A percentile compares a stretch with the other conserved stretches of the same genome.
phyloP scores from a whole-genome alignment of 179 eudicot species.

The Silene vulgaris region DNA sequence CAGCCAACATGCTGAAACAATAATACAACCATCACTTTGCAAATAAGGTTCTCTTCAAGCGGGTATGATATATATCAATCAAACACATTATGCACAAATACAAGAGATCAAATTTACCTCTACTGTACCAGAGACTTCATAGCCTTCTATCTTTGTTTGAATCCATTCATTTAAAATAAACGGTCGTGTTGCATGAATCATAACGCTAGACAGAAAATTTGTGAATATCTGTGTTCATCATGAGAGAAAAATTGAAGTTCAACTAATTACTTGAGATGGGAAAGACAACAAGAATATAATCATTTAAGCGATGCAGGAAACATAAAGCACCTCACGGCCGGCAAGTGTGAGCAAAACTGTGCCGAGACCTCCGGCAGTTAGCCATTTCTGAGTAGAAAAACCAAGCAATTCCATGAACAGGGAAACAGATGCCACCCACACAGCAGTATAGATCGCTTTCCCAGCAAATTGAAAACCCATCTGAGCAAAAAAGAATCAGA shows the following conservation, averaged over 20 bases:
- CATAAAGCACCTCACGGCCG: slow-evolving; percentile 76
- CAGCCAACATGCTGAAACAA: slow-evolving; percentile 80
- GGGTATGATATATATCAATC: neutral
- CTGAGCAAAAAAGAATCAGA: slow-evolving; percentile 34
- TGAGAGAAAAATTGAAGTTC: neutral
- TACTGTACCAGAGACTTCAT: slow-evolving; percentile 91
- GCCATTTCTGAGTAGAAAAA: slow-evolving; percentile 87
- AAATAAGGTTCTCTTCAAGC: neutral
- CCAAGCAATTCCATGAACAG: slow-evolving; percentile 94
- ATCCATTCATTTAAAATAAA: slow-evolving; percentile 85
- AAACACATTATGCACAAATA: neutral
- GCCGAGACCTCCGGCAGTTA: slow-evolving; percentile 97
- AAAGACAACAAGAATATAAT: neutral
- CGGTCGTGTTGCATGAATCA: slow-evolving; percentile 93
- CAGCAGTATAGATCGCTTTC: slow-evolving; percentile 78
- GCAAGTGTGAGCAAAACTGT: slow-evolving; percentile 92
- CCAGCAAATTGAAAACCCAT: slow-evolving; percentile 93
- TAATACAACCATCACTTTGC: neutral
- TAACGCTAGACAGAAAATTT: slow-evolving; percentile 82
- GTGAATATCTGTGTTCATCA: slow-evolving; percentile 64
- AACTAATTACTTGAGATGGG: neutral
- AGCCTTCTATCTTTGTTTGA: slow-evolving; percentile 88
- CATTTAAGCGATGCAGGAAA: neutral
- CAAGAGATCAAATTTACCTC: slow-evolving; percentile 52
- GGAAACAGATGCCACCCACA: slow-evolving; percentile 88